A percentile compares a stretch with the other conserved stretches of the same genome.
Conservation (phyloP, 148 eudicot genomes). For the Vaccinium myrtillus region DNA sequence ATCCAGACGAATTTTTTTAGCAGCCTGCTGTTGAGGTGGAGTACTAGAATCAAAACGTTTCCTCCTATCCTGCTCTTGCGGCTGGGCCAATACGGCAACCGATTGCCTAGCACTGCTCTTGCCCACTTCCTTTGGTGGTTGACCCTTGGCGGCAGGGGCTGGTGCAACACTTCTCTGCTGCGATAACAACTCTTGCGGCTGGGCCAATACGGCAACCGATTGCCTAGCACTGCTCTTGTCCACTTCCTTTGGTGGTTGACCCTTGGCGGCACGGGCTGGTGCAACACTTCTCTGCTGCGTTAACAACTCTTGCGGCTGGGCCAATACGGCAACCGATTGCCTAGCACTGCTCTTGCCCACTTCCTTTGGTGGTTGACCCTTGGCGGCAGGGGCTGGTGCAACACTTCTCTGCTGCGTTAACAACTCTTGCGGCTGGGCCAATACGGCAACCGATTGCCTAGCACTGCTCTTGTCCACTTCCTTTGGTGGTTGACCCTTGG, state of each 20-base stretch:
- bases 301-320: slow-evolving; percentile 13
- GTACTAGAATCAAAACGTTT: not conserved
- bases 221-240: not conserved
- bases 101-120: not conserved
- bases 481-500: not conserved
- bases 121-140: not conserved
- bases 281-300: not conserved
- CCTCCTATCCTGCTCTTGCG: not conserved
- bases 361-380: not conserved
- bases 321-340: not conserved
- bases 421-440: no score
- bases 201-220: no score
- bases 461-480: not conserved
- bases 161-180: no score
- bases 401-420: no score
- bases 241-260: not conserved
- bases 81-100: not conserved
- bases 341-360: not conserved
- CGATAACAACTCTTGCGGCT: no score
- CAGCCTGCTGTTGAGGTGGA: not conserved
- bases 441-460: no score
- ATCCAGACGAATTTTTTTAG: not conserved
- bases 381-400: not conserved
- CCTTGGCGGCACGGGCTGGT: not conserved
- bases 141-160: not conserved